Percentiles rank a stretch among this genome's conserved stretches.
Evolutionary conservation across 768 basidiomycete species (phyloP).

Genomic region (Xerocomellus intermedius): DNA sequence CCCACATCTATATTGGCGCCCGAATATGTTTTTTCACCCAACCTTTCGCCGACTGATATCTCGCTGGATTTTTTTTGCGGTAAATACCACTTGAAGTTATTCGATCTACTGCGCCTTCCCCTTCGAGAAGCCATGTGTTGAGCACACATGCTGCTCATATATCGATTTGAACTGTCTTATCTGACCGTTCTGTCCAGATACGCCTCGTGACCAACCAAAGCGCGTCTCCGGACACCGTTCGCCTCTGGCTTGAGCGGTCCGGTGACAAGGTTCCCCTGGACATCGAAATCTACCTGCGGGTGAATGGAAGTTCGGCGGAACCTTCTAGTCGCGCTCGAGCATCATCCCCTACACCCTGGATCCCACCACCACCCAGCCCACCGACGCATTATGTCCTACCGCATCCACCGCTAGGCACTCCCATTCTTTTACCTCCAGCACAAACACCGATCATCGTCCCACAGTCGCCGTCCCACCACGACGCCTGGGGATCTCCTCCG

Average conservation of each 20-base stretch:
- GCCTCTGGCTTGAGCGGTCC: conserved; percentile 81
- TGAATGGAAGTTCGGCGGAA: conserved; percentile 34
- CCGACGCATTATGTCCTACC: conserved; percentile 41
- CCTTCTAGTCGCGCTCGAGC: conserved; percentile 23
- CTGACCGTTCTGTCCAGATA: conserved; percentile 45
- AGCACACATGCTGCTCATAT: background rate
- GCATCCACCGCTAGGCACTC: conserved; percentile 24
- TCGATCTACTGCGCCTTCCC: background rate
- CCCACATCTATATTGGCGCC: conserved; percentile 16
- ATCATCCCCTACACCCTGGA: conserved; percentile 32
- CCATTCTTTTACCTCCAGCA: conserved; percentile 36
- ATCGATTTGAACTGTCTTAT: background rate
- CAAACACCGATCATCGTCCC: conserved; percentile 48
- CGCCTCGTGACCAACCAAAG: conserved; percentile 69
- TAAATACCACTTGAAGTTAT: background rate
- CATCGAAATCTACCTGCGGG: conserved; percentile 75
- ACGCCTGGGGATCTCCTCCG: conserved; percentile 38
- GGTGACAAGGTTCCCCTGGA: conserved; percentile 69
- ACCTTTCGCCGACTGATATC: background rate
- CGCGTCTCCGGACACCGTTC: conserved; percentile 73
- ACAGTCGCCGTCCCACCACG: conserved; percentile 40
- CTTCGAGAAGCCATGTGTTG: background rate
- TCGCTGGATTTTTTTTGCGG: background rate
- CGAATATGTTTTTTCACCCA: conserved; percentile 1
- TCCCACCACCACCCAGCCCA: conserved; percentile 31